Evolutionary conservation across 371 early-diverging fungal genomes (phyloP), one percentile per base, ranked within the genome.

Genomic region (Encephalitozoon hellem): DNA sequence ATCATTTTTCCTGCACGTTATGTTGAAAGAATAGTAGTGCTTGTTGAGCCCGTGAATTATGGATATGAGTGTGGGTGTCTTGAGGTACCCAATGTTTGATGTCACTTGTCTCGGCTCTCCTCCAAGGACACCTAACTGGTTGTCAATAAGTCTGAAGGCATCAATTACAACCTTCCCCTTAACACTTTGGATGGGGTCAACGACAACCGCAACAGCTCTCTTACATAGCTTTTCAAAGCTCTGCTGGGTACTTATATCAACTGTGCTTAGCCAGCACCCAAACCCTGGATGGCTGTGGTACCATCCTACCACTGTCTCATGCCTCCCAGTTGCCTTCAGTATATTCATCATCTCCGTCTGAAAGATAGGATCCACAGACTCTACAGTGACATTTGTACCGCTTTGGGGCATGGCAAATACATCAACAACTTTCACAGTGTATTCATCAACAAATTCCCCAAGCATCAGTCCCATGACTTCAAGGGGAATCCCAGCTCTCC

Each of bases 401-500:
- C 92, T 92, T 84, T 99, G 99, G 42, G 99, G 98, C 99, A 97
- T 99, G 15, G 99, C 97, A 89, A 97, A 99, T 43, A 99, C 99
- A 86, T 99, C 99, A 47, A 95, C 91, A 23, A 99, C 97, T 4
- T 93, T 92, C 0, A 99, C 94, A 0, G 97, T 99, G 86, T 96
- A 99, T 79, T 97, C 97, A 84, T 99, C 98, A 11, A 97, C 91
- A 87, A 96, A 97, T 85, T 97, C 96, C 30, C 99, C 99, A 76
- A 97, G 87, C 98, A 99, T 97, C 66, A 97, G 88, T 15, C 98
- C 99, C 99, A 99, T 99, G 64, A 97, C 99, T 86, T 99, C 99
- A 94, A 99, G 94, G 9, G 99, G 99, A n/a, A 99, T 96, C 78
- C 98, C 98, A 39, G 98, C 96, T 75, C 96, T 90, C 32, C 94